Percentiles rank a stretch among this genome's conserved stretches.
Evolutionary conservation across 441 rosid genomes (phyloP).

Genomic region (Iberis amara): DNA sequence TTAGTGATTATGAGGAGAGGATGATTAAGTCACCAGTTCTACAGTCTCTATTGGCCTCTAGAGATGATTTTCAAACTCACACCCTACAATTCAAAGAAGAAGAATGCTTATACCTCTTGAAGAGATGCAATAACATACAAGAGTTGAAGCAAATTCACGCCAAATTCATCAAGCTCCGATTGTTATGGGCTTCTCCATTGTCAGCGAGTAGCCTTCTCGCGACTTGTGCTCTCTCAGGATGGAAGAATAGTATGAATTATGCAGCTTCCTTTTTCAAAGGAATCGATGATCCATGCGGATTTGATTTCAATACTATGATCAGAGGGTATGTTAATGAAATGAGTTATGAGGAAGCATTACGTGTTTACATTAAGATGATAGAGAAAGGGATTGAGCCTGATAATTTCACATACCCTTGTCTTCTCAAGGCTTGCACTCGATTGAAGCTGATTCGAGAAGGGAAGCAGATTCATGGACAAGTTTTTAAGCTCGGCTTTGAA

Average conservation of each 20-base stretch:
- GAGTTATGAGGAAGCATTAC: conserved; percentile 41
- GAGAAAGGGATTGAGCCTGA: conserved; percentile 50
- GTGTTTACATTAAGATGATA: conserved; percentile 49
- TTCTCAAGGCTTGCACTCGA: conserved; percentile 54
- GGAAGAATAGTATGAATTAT: conserved; percentile 61
- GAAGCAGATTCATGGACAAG: conserved; percentile 39
- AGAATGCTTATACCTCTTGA: conserved; percentile 50
- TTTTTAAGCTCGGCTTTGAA: conserved; percentile 32
- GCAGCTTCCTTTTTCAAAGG: conserved; percentile 51
- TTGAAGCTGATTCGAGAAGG: conserved; percentile 41
- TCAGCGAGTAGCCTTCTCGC: conserved; percentile 51
- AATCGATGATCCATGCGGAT: conserved; percentile 50
- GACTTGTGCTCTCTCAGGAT: conserved; percentile 51
- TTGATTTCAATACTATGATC: conserved; percentile 58
- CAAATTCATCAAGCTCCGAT: conserved; percentile 52
- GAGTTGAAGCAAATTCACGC: conserved; percentile 64
- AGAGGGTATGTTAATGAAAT: conserved; percentile 42
- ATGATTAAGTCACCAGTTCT: conserved; percentile 29
- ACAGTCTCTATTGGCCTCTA: conserved; percentile 24
- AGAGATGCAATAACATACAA: conserved; percentile 49
- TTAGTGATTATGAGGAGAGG: conserved; percentile 17
- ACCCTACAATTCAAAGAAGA: conserved; percentile 40
- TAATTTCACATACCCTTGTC: conserved; percentile 57
- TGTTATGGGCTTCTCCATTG: conserved; percentile 42
- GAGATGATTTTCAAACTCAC: no score